A percentile compares a stretch with the other conserved stretches of the same genome.
phyloP scores from a whole-genome alignment of 169 alveolate species.

The Neospora caninum region DNA sequence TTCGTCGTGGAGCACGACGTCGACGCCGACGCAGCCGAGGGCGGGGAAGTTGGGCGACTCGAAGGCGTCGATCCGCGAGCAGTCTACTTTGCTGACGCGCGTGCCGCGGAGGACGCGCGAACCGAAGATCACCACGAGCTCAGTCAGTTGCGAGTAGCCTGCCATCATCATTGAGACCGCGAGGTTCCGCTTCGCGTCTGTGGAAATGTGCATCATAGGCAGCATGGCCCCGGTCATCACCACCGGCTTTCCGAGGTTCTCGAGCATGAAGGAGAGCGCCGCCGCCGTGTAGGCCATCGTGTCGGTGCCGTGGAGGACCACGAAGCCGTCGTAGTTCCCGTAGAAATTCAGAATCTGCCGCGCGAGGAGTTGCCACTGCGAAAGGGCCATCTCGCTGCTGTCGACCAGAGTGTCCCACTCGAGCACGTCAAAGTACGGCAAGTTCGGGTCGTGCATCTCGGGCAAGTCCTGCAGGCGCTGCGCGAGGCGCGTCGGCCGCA shows the following conservation, averaged over 20 bases:
- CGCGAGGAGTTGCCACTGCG: constrained; percentile 70
- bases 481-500: constrained; percentile 50
- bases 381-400: constrained; percentile 62
- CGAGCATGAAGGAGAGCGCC: constrained; percentile 89
- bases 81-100: constrained; percentile 81
- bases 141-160: constrained; percentile 85
- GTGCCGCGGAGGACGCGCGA: constrained; percentile 54
- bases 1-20: constrained; percentile 71
- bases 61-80: constrained; percentile 83
- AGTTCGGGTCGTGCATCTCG: constrained; percentile 31
- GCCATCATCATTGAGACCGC: constrained; percentile 85
- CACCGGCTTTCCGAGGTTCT: constrained; percentile 89
- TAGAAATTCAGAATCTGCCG: constrained; percentile 59
- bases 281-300: constrained; percentile 94
- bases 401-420: constrained; percentile 73
- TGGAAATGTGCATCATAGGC: constrained; percentile 43
- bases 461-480: constrained; percentile 15
- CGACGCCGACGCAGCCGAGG: constrained; percentile 78
- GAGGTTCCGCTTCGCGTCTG: constrained; percentile 89
- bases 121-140: constrained; percentile 76
- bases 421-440: constrained; percentile 62
- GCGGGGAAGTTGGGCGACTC: constrained; percentile 83
- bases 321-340: constrained; percentile 75
- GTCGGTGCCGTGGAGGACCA: constrained; percentile 92
- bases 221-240: constrained; percentile 85